These are phyloP conservation scores for Candida piceae DNA, from an alignment of 805 yeast genomes.

Conservation along the genomic window DNA sequence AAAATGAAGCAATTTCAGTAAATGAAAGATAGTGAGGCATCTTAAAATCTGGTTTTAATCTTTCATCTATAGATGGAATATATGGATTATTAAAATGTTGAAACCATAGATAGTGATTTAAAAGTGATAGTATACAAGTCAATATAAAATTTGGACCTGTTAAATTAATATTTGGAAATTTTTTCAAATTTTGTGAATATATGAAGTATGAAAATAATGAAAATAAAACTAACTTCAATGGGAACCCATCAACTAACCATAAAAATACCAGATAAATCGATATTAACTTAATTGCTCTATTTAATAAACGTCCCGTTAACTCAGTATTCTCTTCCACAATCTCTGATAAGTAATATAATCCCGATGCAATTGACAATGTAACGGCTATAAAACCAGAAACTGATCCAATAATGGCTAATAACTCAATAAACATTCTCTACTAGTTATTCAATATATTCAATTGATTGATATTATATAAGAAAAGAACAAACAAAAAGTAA, in stretches of 20 bases:
- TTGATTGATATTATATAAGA: too few relatives aligned
- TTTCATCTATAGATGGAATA: slow-evolving; percentile 61
- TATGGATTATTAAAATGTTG: slow-evolving; percentile 69
- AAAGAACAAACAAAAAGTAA: too few relatives aligned
- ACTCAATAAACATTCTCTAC: slow-evolving; percentile 47
- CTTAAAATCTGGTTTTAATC: slow-evolving; percentile 52
- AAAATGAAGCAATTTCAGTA: slow-evolving; percentile 89
- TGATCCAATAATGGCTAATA: slow-evolving; percentile 57
- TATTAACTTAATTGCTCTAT: slow-evolving; percentile 58
- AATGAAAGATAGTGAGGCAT: slow-evolving; percentile 75
- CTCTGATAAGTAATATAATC: slow-evolving; percentile 85
- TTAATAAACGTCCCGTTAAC: slow-evolving; percentile 68
- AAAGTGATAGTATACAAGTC: slow-evolving; percentile 66
- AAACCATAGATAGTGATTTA: slow-evolving; percentile 90
- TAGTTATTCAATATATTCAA: too few relatives aligned
- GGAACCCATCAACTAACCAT: slow-evolving; percentile 73
- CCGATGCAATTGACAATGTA: slow-evolving; percentile 73
- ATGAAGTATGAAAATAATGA: slow-evolving; percentile 66
- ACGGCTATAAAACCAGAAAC: slow-evolving; percentile 56
- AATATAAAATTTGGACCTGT: slow-evolving; percentile 64
- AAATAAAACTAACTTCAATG: slow-evolving; percentile 59
- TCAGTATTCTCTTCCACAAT: slow-evolving; percentile 91
- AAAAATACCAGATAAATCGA: slow-evolving; percentile 51
- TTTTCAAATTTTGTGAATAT: slow-evolving; percentile 70
- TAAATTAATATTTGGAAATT: slow-evolving; percentile 79